These are phyloP conservation scores for Passalora sequoiae DNA, from an alignment of 2,329 filamentous ascomycete species.

Conservation along the genomic window DNA sequence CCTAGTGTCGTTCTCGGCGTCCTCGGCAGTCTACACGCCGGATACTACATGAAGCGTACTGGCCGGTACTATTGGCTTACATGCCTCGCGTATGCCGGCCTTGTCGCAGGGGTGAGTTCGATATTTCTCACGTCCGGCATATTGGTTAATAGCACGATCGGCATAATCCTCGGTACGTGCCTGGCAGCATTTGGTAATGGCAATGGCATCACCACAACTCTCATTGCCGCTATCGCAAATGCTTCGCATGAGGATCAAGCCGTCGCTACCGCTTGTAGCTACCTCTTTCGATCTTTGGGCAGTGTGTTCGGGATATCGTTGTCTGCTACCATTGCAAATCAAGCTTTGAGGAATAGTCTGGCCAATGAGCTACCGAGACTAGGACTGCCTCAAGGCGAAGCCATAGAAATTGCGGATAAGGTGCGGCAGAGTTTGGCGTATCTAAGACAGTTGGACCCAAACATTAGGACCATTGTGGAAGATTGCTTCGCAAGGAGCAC, in stretches of 20 bases:
- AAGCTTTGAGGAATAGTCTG: constrained; percentile 57
- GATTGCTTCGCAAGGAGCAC: constrained; percentile 60
- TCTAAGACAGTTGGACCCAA: constrained; percentile 60
- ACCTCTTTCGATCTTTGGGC: constrained; percentile 72
- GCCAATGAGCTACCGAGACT: constrained; percentile 43
- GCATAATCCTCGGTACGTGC: constrained; percentile 55
- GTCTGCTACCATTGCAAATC: constrained; percentile 66
- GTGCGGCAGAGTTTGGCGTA: constrained; percentile 67
- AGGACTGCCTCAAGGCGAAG: constrained; percentile 50
- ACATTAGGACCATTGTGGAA: constrained; percentile 55
- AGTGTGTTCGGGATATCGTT: constrained; percentile 63
- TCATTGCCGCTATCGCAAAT: constrained; percentile 68
- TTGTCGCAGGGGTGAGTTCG: constrained; percentile 52
- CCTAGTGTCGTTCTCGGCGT: constrained; percentile 61
- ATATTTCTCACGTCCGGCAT: constrained; percentile 56
- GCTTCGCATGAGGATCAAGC: constrained; percentile 63
- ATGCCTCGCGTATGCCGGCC: constrained; percentile 49
- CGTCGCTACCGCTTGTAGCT: constrained; percentile 71
- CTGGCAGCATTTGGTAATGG: constrained; percentile 52
- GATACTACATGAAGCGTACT: constrained; percentile 63
- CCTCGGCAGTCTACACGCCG: constrained; percentile 58
- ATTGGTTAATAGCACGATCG: constrained; percentile 44
- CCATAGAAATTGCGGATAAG: constrained; percentile 60
- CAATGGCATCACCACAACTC: constrained; percentile 63
- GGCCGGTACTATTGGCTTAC: constrained; percentile 69